phyloP scores from a whole-genome alignment of 2,329 filamentous ascomycete species.

The Clarireedia paspali region DNA sequence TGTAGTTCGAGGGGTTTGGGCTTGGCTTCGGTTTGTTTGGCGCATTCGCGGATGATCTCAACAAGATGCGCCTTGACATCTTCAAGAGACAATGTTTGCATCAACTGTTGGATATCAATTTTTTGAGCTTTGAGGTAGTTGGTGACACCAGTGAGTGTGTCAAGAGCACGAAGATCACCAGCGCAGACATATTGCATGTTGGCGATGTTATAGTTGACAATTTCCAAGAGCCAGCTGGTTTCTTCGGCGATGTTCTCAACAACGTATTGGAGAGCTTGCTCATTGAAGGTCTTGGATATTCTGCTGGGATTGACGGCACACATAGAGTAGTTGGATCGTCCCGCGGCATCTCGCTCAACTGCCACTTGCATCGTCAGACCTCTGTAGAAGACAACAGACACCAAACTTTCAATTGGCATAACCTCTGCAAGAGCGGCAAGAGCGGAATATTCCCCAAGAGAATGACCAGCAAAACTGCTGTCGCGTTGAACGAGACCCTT shows the following conservation, averaged over 20 bases:
- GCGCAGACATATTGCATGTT: conserved; percentile 71
- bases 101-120: conserved; percentile 91
- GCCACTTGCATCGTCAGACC: conserved; percentile 99
- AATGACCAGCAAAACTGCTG: conserved; percentile 97
- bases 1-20: conserved; percentile 81
- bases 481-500: conserved; percentile 94
- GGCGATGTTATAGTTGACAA: conserved; percentile 86
- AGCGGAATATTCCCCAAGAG: conserved; percentile 95
- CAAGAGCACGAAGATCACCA: conserved; percentile 62
- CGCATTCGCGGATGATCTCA: conserved; percentile 84
- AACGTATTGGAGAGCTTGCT: conserved; percentile 92
- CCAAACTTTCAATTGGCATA: conserved; percentile 98
- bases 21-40: conserved; percentile 81
- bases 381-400: conserved; percentile 98
- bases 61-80: conserved; percentile 85
- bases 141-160: conserved; percentile 60
- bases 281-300: conserved; percentile 98
- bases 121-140: conserved; percentile 97
- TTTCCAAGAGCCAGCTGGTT: conserved; percentile 93
- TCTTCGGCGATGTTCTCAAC: conserved; percentile 91
- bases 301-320: conserved; percentile 97
- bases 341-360: conserved; percentile 87
- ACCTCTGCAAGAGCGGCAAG: conserved; percentile 94
- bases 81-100: conserved; percentile 77
- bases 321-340: conserved; percentile 98